A percentile compares a stretch with the other conserved stretches of the same genome.
Conservation (phyloP, 371 early-diverging fungal species). For the Aphelidium insulamus region DNA sequence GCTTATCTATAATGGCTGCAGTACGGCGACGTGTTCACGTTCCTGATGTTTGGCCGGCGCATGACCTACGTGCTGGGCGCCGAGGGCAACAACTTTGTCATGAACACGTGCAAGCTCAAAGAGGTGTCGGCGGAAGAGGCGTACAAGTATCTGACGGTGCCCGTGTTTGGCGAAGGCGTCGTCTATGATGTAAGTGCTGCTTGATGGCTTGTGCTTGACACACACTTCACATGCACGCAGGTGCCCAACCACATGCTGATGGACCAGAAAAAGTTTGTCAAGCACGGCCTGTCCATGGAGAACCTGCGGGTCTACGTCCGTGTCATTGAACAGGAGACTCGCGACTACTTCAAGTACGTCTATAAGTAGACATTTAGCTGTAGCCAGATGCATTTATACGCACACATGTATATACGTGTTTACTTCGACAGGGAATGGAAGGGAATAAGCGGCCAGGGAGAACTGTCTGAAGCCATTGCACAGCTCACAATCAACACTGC, state of each 20-base stretch:
- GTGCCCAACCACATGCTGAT: conserved; percentile 71
- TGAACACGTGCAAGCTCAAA: conserved; percentile 76
- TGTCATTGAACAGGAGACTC: conserved; percentile 60
- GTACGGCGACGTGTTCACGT: conserved; percentile 82
- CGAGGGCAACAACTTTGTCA: conserved; percentile 87
- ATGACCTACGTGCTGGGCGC: conserved; percentile 72
- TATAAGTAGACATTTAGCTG: neutral
- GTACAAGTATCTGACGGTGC: conserved; percentile 75
- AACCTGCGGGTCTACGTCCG: conserved; percentile 71
- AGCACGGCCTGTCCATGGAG: conserved; percentile 66
- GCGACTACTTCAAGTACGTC: conserved; percentile 34
- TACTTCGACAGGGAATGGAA: conserved; percentile 16
- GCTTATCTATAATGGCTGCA: conserved; percentile 4
- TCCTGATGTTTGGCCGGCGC: conserved; percentile 70
- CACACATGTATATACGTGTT: no score
- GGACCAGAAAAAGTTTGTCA: conserved; percentile 94
- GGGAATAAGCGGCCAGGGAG: conserved; percentile 21
- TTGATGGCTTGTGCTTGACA: no score
- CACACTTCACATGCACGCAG: no score
- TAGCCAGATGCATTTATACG: neutral
- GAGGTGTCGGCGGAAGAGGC: conserved; percentile 82
- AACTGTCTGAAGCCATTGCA: conserved; percentile 58
- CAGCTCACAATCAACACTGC: conserved; percentile 87
- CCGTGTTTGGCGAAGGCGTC: conserved; percentile 83
- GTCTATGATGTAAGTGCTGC: no score